Evolutionary conservation across 2,329 filamentous ascomycete species (phyloP).

Genomic region (Monosporascus ibericus): DNA sequence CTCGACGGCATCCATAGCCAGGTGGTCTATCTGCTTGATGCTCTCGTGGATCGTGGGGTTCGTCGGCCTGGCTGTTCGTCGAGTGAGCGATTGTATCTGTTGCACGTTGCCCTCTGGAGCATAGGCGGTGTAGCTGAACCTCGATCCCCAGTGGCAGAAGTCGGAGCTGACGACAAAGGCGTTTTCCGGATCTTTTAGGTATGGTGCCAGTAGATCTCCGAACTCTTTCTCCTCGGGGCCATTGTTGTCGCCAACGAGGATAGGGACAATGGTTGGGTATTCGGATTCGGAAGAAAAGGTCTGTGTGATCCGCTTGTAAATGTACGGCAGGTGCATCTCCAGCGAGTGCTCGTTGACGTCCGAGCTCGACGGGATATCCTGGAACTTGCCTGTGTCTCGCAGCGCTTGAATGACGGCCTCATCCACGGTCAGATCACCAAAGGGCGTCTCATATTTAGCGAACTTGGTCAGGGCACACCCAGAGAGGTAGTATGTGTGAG

Average conservation of each 20-base stretch:
- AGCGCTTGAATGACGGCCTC: slow-evolving; percentile 45
- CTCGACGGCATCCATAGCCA: slow-evolving; percentile 80
- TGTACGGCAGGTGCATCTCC: slow-evolving; percentile 94
- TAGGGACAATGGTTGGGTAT: slow-evolving; percentile 74
- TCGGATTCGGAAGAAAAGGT: slow-evolving; percentile 42
- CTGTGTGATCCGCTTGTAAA: slow-evolving; percentile 67
- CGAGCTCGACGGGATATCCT: slow-evolving; percentile 55
- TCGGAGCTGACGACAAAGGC: slow-evolving; percentile 89
- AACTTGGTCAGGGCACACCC: slow-evolving; percentile 73
- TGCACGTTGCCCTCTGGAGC: slow-evolving; percentile 34
- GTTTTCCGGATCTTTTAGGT: slow-evolving; percentile 67
- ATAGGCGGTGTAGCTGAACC: slow-evolving; percentile 83
- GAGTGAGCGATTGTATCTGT: slow-evolving; percentile 32
- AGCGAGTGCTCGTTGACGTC: slow-evolving; percentile 88
- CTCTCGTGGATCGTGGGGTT: slow-evolving; percentile 69
- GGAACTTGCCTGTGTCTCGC: slow-evolving; percentile 46
- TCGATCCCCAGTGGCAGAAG: slow-evolving; percentile 90
- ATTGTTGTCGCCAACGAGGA: slow-evolving; percentile 75
- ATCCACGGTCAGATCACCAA: slow-evolving; percentile 66
- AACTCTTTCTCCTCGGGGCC: slow-evolving; percentile 59
- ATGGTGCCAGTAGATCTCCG: slow-evolving; percentile 68
- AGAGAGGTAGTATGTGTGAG: slow-evolving; percentile 76
- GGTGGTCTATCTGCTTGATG: slow-evolving; percentile 72
- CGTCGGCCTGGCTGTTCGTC: slow-evolving; percentile 27
- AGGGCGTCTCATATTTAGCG: slow-evolving; percentile 64